phyloP scores from a whole-genome alignment of 495 filamentous ascomycete species.

The Annulohypoxylon moriforme region DNA sequence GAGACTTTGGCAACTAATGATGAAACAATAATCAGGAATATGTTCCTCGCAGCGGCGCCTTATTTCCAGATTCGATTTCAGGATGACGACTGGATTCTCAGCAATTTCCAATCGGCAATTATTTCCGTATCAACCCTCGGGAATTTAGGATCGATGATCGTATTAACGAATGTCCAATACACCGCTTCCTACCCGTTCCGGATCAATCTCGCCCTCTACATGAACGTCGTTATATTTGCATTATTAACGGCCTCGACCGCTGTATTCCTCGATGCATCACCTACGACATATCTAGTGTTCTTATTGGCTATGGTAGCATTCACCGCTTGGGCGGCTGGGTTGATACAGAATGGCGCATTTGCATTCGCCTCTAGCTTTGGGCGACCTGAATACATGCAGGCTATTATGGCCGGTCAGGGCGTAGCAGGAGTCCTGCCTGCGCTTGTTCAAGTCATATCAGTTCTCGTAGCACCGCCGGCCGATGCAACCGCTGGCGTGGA shows the following conservation, averaged over 20 bases:
- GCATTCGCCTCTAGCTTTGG: constrained; percentile 89
- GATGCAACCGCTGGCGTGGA: constrained; percentile 22
- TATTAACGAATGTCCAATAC: constrained; percentile 81
- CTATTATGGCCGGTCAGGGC: constrained; percentile 95
- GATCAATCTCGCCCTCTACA: constrained; percentile 75
- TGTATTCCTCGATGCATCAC: constrained; percentile 67
- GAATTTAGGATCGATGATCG: constrained; percentile 76
- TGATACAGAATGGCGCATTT: constrained; percentile 95
- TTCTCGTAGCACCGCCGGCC: constrained; percentile 71
- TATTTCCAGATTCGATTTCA: constrained; percentile 91
- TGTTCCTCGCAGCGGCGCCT: constrained; percentile 95
- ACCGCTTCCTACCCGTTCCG: constrained; percentile 85
- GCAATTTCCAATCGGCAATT: constrained; percentile 88
- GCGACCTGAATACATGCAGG: constrained; percentile 87
- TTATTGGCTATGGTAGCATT: constrained; percentile 84
- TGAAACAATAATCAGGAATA: constrained; percentile 78
- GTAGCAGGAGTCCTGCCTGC: constrained; percentile 92
- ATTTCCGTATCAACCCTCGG: constrained; percentile 85
- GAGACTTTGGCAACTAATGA: constrained; percentile 5
- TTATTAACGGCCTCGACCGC: constrained; percentile 84
- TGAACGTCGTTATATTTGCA: constrained; percentile 77
- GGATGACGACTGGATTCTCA: constrained; percentile 73
- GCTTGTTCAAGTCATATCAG: constrained; percentile 84
- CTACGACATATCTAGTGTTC: constrained; percentile 78
- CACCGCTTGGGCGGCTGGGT: constrained; percentile 79